These are phyloP conservation scores for Suillus clintonianus DNA, from an alignment of 768 basidiomycete genomes.

Conservation along the genomic window DNA sequence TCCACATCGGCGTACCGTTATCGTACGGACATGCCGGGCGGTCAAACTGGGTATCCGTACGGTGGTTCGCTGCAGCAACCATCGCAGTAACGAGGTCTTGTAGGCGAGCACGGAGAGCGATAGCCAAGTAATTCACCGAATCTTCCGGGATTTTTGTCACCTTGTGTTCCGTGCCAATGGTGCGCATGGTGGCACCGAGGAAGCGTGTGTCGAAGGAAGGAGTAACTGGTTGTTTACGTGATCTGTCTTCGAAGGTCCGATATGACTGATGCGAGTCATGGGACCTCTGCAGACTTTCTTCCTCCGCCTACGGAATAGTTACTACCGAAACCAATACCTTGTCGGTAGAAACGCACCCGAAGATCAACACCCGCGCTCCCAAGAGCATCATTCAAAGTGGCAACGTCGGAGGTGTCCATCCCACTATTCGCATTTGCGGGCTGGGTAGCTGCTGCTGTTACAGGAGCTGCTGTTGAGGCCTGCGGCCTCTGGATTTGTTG, in stretches of 20 bases:
- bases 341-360: constrained; percentile 45
- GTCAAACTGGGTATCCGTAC: constrained; percentile 70
- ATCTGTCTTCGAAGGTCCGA: constrained; percentile 74
- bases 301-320: constrained; percentile 66
- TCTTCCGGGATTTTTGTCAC: constrained; percentile 71
- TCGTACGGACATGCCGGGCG: constrained; percentile 65
- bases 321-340: not conserved
- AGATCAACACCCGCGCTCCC: constrained; percentile 88
- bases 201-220: constrained; percentile 71
- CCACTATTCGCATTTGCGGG: constrained; percentile 29
- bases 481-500: constrained; percentile 32
- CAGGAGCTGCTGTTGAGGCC: constrained; percentile 13
- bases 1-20: constrained; percentile 81
- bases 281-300: constrained; percentile 73
- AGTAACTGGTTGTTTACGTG: constrained; percentile 69
- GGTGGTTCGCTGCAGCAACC: constrained; percentile 68
- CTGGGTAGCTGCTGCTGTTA: constrained; percentile 22
- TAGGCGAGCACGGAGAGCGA: constrained; percentile 75
- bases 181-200: constrained; percentile 67
- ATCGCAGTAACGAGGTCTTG: constrained; percentile 68
- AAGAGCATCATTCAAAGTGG: constrained; percentile 80
- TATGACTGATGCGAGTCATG: constrained; percentile 64
- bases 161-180: constrained; percentile 67
- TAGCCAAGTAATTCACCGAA: constrained; percentile 72
- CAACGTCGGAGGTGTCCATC: constrained; percentile 70